These are phyloP conservation scores for Populus tomentosa DNA, from an alignment of 441 rosid genomes.

Conservation along the genomic window DNA sequence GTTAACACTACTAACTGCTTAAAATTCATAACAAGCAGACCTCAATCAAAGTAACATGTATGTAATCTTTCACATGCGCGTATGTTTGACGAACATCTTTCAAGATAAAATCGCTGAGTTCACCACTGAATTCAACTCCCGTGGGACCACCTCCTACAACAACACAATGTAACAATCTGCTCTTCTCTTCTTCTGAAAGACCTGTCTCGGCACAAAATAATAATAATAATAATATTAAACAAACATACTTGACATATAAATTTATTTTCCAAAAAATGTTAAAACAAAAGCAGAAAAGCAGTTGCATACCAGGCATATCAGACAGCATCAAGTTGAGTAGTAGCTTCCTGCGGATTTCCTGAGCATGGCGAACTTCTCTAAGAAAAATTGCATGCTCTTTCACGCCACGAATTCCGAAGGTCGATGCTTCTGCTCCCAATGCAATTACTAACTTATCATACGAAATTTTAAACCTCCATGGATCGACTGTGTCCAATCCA, in stretches of 20 bases:
- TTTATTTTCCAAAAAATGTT: background rate
- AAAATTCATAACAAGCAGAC: slow-evolving; percentile 30
- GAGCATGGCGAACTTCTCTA: slow-evolving; percentile 92
- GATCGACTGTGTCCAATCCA: slow-evolving; percentile 39
- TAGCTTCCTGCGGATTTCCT: slow-evolving; percentile 76
- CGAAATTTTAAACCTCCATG: slow-evolving; percentile 63
- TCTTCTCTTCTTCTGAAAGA: slow-evolving; percentile 64
- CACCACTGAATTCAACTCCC: slow-evolving; percentile 93
- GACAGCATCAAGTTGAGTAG: slow-evolving; percentile 88
- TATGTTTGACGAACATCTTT: slow-evolving; percentile 76
- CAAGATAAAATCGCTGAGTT: slow-evolving; percentile 82
- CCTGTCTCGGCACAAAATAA: slow-evolving; percentile 57
- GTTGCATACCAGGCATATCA: slow-evolving; percentile 60
- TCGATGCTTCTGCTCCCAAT: slow-evolving; percentile 72
- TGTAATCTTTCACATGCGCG: slow-evolving; percentile 72
- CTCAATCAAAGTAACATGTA: slow-evolving; percentile 85
- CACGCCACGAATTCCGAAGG: slow-evolving; percentile 78
- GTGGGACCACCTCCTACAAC: slow-evolving; percentile 96
- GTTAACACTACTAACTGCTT: background rate
- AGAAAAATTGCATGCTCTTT: slow-evolving; percentile 67
- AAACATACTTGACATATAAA: background rate
- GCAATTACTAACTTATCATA: slow-evolving; percentile 80
- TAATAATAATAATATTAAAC: too few relatives aligned
- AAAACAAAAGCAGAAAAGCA: background rate
- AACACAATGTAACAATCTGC: slow-evolving; percentile 75